Evolutionary conservation across 305 asterid species (phyloP).

Genomic region (Petunia hybrid): DNA sequence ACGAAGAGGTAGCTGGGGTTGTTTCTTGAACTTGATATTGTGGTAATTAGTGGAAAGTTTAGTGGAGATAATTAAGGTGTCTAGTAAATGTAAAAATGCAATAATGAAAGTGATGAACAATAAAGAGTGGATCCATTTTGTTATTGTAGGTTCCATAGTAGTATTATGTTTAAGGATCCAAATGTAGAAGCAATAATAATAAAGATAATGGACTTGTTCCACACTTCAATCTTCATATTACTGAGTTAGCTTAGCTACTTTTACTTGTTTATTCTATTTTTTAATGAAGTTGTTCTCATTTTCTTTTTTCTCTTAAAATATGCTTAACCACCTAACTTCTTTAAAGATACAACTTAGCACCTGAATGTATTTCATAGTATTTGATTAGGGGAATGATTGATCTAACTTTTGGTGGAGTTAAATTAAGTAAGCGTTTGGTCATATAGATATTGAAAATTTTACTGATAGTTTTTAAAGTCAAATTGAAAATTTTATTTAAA

Average conservation of each 20-base stretch:
- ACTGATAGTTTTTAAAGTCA: no score
- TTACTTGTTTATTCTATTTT: not conserved
- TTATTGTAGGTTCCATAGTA: conserved; percentile 43
- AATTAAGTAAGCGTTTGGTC: no score
- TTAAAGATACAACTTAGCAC: not conserved
- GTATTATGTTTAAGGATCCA: conserved; percentile 2
- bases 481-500: no score
- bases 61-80: conserved; percentile 52
- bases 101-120: conserved; percentile 47
- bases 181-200: not conserved
- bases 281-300: not conserved
- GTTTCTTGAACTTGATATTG: conserved; percentile 59
- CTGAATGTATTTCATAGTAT: not conserved
- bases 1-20: conserved; percentile 65
- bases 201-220: not conserved
- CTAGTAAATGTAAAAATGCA: conserved; percentile 49
- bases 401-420: no score
- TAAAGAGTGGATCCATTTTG: conserved; percentile 59
- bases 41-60: conserved; percentile 56
- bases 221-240: not conserved
- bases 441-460: no score
- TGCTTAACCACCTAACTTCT: not conserved
- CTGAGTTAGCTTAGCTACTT: not conserved
- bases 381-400: no score
- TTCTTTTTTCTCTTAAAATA: not conserved